These are phyloP conservation scores for Aspergillus sojae DNA, from an alignment of 2,329 filamentous ascomycete species.

Conservation along the genomic window DNA sequence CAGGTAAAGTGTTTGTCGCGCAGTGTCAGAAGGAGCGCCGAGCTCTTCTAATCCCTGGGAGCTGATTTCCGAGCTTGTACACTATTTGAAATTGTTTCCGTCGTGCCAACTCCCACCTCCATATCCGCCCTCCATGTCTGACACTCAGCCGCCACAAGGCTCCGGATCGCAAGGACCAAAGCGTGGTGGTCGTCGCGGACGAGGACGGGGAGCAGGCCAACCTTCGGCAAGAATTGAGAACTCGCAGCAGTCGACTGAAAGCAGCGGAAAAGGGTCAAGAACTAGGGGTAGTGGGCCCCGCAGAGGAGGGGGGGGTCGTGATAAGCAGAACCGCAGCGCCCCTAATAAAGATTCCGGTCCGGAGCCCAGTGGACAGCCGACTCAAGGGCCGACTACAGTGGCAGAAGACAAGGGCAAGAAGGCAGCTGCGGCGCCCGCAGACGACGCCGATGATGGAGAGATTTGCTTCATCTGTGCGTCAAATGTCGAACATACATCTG, in stretches of 20 bases:
- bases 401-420: constrained; percentile 35
- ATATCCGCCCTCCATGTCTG: constrained; percentile 31
- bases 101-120: constrained; percentile 12
- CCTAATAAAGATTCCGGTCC: constrained; percentile 18
- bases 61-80: constrained; percentile 3
- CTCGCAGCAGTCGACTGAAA: constrained; percentile 27
- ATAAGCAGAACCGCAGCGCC: constrained; percentile 27
- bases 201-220: constrained; percentile 42
- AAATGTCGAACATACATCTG: constrained; percentile 79
- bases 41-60: constrained; percentile 13
- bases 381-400: constrained; percentile 48
- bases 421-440: constrained; percentile 29
- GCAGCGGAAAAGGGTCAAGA: constrained; percentile 39
- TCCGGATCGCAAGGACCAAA: constrained; percentile 42
- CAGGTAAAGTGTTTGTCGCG: constrained; percentile 12
- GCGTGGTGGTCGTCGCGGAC: constrained; percentile 41
- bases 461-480: constrained; percentile 98
- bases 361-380: constrained; percentile 32
- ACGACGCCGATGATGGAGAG: constrained; percentile 68
- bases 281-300: constrained; percentile 35
- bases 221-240: constrained; percentile 31
- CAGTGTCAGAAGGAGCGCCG: constrained; percentile 7
- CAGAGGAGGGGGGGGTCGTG: constrained; percentile 38
- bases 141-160: constrained; percentile 28
- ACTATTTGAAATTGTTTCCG: constrained; percentile 4